Conservation (phyloP, 1,284 basidiomycete species). For the Pseudomicrostroma phylloplanum region DNA sequence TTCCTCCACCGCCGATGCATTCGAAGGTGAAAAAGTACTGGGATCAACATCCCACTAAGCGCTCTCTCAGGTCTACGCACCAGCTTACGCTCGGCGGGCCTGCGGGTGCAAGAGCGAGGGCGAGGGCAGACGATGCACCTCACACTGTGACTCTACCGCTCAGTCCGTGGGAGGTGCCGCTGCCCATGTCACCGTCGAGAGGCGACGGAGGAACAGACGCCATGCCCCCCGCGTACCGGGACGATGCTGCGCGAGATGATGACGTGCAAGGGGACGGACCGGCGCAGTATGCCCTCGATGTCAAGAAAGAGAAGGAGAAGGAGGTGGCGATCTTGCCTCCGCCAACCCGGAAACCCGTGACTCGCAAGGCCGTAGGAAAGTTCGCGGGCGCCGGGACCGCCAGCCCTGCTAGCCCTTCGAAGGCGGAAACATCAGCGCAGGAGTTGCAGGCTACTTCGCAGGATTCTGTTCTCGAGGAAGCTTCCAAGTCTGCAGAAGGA, state of each 20-base stretch:
- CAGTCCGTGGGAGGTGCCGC: constrained; percentile 5
- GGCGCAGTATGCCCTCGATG: background rate
- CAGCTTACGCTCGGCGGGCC: constrained; percentile 9
- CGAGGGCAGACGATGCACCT: constrained; percentile 2
- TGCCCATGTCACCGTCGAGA: background rate
- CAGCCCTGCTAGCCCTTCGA: background rate
- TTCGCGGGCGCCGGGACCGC: background rate
- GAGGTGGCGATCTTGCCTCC: background rate
- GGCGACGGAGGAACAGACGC: background rate
- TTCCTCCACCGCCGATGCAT: constrained; percentile 19
- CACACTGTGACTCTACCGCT: constrained; percentile 5
- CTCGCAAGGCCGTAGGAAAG: background rate
- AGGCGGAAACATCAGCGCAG: background rate
- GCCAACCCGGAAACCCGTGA: background rate
- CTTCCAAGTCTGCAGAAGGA: background rate
- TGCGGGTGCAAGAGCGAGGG: background rate
- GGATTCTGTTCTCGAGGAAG: background rate
- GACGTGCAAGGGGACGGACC: background rate
- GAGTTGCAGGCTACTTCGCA: background rate
- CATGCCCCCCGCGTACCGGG: background rate
- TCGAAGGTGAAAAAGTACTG: constrained; percentile 7
- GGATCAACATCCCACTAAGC: constrained; percentile 6
- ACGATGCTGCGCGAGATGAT: background rate
- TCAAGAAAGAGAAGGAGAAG: background rate
- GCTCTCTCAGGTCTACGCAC: constrained; percentile 3